Percentiles rank a stretch among this genome's conserved stretches.
These are phyloP conservation scores for Juglanconis oblonga DNA, from an alignment of 2,329 filamentous ascomycete species.

Conservation along the genomic window DNA sequence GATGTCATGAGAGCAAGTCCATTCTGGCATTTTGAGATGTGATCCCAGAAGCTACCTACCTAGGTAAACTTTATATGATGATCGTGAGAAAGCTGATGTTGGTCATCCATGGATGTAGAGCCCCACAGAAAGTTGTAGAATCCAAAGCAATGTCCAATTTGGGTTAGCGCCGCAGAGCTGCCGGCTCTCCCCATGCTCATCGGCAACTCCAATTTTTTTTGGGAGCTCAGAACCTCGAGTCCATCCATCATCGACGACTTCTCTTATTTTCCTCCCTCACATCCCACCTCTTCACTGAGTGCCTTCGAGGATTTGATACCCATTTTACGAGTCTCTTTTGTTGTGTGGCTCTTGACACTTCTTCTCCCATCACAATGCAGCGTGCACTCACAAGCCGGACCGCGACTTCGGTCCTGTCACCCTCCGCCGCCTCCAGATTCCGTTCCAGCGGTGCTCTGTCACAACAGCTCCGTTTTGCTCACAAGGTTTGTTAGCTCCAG, in stretches of 20 bases:
- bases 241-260: background rate
- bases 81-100: too few species aligned
- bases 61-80: too few species aligned
- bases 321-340: conserved; percentile 24
- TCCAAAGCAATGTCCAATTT: background rate
- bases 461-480: conserved; percentile 92
- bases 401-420: conserved; percentile 75
- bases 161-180: conserved; percentile 9
- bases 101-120: background rate
- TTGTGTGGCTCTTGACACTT: conserved; percentile 25
- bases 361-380: conserved; percentile 70
- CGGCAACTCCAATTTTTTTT: conserved; percentile 21
- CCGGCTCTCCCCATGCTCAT: conserved; percentile 17
- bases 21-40: too few species aligned
- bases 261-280: background rate
- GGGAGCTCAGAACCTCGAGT: conserved; percentile 8
- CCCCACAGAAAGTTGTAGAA: conserved; percentile 12
- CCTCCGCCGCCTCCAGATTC: conserved; percentile 61
- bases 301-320: conserved; percentile 21
- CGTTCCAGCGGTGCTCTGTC: conserved; percentile 64
- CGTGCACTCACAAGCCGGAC: conserved; percentile 82
- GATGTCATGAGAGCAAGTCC: too few species aligned
- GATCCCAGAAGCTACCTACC: too few species aligned
- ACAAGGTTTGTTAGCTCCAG: conserved; percentile 69
- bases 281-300: conserved; percentile 8